A percentile compares a stretch with the other conserved stretches of the same genome.
phyloP scores from a whole-genome alignment of 257 asterid genomes.

The Buddleja alternifolia region DNA sequence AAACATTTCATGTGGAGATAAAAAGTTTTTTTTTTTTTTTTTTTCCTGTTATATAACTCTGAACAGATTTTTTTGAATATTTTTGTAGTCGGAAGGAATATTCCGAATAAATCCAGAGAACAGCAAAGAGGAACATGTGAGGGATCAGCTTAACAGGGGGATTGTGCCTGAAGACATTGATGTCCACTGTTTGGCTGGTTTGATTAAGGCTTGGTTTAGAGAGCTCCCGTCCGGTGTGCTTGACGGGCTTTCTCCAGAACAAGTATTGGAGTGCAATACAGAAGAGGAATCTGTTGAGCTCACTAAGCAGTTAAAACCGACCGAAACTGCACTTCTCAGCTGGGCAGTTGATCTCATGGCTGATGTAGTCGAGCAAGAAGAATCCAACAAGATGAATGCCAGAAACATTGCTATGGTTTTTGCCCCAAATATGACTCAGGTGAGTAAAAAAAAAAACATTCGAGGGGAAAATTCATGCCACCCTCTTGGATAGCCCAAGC shows the following conservation, averaged over 20 bases:
- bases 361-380: constrained; percentile 93
- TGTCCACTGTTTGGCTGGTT: constrained; percentile 92
- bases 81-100: constrained; percentile 86
- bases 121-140: constrained; percentile 80
- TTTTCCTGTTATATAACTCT: neutral
- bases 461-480: neutral
- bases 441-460: constrained; percentile 16
- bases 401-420: constrained; percentile 96
- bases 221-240: constrained; percentile 92
- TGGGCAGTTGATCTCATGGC: constrained; percentile 99
- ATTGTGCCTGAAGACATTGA: constrained; percentile 86
- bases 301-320: constrained; percentile 74
- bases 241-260: constrained; percentile 85
- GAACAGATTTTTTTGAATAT: neutral
- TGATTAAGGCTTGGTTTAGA: constrained; percentile 96
- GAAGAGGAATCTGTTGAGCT: constrained; percentile 82
- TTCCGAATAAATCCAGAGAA: constrained; percentile 97
- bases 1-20: neutral
- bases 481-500: too few species aligned
- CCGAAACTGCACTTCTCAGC: constrained; percentile 73
- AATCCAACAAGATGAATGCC: constrained; percentile 91
- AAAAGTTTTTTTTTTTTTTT: too few species aligned
- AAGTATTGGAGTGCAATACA: constrained; percentile 74
- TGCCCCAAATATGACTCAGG: constrained; percentile 98
- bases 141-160: constrained; percentile 91